These are phyloP conservation scores for Massariosphaeria phaeospora DNA, from an alignment of 495 filamentous ascomycete genomes.

Conservation along the genomic window DNA sequence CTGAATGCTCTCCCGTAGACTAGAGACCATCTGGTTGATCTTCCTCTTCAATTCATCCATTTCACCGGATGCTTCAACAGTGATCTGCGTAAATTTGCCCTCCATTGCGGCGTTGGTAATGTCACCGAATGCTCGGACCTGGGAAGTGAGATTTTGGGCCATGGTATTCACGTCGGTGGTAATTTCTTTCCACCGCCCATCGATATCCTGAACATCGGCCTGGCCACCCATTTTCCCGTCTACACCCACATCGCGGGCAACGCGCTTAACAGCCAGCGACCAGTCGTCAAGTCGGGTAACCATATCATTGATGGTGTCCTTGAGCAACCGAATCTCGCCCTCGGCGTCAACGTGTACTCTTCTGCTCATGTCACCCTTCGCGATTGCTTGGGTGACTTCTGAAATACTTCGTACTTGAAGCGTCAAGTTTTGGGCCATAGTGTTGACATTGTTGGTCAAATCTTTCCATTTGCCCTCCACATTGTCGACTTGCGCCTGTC, in stretches of 20 bases:
- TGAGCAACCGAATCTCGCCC: constrained; percentile 88
- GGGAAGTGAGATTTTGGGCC: constrained; percentile 95
- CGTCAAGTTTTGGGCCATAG: constrained; percentile 94
- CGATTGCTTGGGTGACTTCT: constrained; percentile 94
- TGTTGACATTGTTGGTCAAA: constrained; percentile 90
- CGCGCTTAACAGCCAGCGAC: constrained; percentile 93
- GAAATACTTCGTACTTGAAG: constrained; percentile 94
- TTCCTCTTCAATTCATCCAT: constrained; percentile 99
- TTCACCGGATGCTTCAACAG: constrained; percentile 96
- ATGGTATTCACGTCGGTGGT: constrained; percentile 98
- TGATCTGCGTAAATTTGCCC: constrained; percentile 94
- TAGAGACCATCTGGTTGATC: constrained; percentile 99
- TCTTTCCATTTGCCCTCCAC: constrained; percentile 99
- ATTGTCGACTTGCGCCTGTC: constrained; percentile 93
- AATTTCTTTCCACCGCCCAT: constrained; percentile 97
- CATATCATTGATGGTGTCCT: constrained; percentile 99
- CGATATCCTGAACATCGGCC: constrained; percentile 88
- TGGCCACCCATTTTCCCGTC: constrained; percentile 99
- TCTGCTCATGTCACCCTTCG: constrained; percentile 86
- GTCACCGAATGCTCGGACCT: constrained; percentile 95
- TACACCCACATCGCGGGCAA: constrained; percentile 94
- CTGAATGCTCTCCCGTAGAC: constrained; percentile 92
- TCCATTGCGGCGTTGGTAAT: constrained; percentile 96
- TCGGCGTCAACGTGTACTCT: constrained; percentile 95
- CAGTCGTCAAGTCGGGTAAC: constrained; percentile 92